These are phyloP conservation scores for Penstemon davidsonii DNA, from an alignment of 257 asterid species.

Conservation along the genomic window DNA sequence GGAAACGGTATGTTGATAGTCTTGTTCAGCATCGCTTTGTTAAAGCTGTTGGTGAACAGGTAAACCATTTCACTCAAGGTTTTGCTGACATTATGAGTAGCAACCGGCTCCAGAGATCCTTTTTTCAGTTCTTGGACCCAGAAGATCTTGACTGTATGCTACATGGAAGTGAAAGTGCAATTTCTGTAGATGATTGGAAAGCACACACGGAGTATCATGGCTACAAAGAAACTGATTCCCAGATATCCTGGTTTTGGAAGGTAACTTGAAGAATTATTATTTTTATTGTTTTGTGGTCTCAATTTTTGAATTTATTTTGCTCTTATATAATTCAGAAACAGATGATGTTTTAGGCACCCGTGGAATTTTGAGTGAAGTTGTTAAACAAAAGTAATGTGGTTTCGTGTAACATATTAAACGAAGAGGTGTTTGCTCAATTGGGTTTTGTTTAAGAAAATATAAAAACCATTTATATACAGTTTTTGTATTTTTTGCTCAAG, in stretches of 20 bases:
- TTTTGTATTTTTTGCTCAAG: too few relatives aligned
- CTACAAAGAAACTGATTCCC: constrained; percentile 40
- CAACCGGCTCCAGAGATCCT: constrained; percentile 44
- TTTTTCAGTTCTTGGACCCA: constrained; percentile 61
- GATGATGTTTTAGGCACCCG: background rate
- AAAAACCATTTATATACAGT: too few relatives aligned
- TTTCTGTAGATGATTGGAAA: constrained; percentile 74
- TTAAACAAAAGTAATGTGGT: too few relatives aligned
- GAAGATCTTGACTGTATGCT: constrained; percentile 83
- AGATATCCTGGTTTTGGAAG: constrained; percentile 66
- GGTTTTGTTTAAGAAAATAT: too few relatives aligned
- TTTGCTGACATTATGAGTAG: constrained; percentile 59
- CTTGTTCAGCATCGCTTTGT: constrained; percentile 74
- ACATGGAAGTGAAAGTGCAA: constrained; percentile 59
- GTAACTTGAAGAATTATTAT: constrained; percentile 30
- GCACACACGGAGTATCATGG: constrained; percentile 83
- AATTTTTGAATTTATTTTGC: background rate
- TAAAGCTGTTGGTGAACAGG: constrained; percentile 62
- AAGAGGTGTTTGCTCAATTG: too few relatives aligned
- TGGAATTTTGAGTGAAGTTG: background rate
- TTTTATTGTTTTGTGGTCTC: background rate
- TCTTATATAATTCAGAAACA: background rate
- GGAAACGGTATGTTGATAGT: constrained; percentile 65
- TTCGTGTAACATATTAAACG: too few relatives aligned
- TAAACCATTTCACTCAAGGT: constrained; percentile 61